Conservation (phyloP, 108 stramenopile genomes). For the Aurantiochytrium sp. region DNA sequence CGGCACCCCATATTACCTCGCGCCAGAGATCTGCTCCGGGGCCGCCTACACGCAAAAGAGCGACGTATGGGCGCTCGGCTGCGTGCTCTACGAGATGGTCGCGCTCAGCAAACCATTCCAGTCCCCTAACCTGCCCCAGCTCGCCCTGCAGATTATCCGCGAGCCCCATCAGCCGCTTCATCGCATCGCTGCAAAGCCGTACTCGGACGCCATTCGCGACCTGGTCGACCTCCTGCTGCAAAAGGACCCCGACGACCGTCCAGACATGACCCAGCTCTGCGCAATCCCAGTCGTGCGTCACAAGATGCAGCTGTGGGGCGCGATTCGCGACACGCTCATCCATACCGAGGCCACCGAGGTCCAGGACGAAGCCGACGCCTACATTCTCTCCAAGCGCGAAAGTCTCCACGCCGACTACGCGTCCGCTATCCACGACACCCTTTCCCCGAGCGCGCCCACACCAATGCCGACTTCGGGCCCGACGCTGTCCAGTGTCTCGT, state of each 20-base stretch:
- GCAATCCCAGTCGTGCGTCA: background rate
- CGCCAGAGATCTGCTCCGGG: slow-evolving; percentile 37
- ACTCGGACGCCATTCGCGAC: background rate
- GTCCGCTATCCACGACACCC: background rate
- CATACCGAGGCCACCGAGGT: background rate
- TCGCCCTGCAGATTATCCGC: slow-evolving; percentile 21
- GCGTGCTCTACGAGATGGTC: slow-evolving; percentile 39
- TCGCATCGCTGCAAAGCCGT: background rate
- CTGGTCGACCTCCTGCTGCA: background rate
- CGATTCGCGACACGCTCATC: slow-evolving; percentile 5
- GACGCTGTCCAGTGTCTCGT: no score
- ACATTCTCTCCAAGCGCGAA: background rate
- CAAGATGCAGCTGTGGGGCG: background rate
- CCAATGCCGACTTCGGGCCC: no score
- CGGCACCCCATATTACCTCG: slow-evolving; percentile 60
- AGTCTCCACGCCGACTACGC: background rate
- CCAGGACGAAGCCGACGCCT: background rate
- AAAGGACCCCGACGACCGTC: background rate
- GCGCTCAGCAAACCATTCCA: background rate
- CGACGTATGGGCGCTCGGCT: slow-evolving; percentile 43
- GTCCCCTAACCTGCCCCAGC: slow-evolving; percentile 3
- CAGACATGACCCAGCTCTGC: background rate
- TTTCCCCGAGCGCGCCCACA: no score
- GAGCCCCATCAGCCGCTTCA: background rate
- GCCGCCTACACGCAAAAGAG: slow-evolving; percentile 32